Evolutionary conservation across 371 early-diverging fungal species (phyloP).

Genomic region (Apophysomyces trapeziformis): DNA sequence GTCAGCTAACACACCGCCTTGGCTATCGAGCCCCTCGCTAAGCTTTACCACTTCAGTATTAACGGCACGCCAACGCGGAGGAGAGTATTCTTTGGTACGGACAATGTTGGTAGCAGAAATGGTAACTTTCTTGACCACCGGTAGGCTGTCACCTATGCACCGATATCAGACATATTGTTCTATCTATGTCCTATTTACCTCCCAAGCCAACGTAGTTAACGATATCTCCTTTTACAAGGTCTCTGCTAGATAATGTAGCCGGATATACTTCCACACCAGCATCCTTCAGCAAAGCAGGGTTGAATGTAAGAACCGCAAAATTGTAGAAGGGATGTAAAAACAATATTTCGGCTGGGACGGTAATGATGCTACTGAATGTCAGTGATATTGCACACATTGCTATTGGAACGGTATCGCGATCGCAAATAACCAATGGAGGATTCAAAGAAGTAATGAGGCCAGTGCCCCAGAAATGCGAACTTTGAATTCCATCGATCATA

Average conservation of each 20-base stretch:
- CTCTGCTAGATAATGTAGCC: slow-evolving; percentile 45
- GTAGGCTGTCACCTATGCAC: slow-evolving; percentile 41
- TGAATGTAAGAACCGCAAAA: slow-evolving; percentile 79
- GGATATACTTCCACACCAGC: slow-evolving; percentile 63
- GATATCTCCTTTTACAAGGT: slow-evolving; percentile 63
- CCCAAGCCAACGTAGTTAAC: slow-evolving; percentile 73
- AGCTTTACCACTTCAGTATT: slow-evolving; percentile 79
- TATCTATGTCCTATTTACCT: slow-evolving; percentile 16
- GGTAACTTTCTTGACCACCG: slow-evolving; percentile 57
- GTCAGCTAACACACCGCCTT: slow-evolving; percentile 77
- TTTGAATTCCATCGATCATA: slow-evolving; percentile 73
- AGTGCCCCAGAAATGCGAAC: slow-evolving; percentile 68
- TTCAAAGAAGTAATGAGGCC: slow-evolving; percentile 80
- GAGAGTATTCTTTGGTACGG: slow-evolving; percentile 60
- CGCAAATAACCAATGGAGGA: slow-evolving; percentile 76
- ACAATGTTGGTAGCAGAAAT: slow-evolving; percentile 61
- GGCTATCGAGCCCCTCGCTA: slow-evolving; percentile 63
- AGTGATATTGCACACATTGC: slow-evolving; percentile 74
- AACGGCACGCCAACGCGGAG: slow-evolving; percentile 73
- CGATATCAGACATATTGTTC: neutral
- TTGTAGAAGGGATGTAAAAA: slow-evolving; percentile 86
- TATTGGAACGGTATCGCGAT: slow-evolving; percentile 82
- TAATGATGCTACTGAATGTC: slow-evolving; percentile 80
- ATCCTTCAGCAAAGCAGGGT: slow-evolving; percentile 59
- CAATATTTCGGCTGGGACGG: slow-evolving; percentile 70